Conservation (phyloP, 2,329 filamentous ascomycete genomes). For the Phyllosticta paracitricarpa region DNA sequence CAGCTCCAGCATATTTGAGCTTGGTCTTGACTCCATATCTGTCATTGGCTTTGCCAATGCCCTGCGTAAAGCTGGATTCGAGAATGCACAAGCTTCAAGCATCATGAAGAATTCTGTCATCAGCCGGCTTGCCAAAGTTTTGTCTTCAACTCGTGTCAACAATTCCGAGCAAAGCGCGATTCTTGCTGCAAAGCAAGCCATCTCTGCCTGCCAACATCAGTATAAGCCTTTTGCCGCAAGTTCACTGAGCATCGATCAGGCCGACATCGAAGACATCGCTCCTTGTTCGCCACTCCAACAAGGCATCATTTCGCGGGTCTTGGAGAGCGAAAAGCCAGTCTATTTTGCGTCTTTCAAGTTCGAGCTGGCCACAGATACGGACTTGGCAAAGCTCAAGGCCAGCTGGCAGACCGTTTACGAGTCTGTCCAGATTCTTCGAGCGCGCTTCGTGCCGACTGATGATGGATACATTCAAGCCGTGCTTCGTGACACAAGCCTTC, state of each 20-base stretch:
- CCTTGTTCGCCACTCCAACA: slow-evolving; percentile 82
- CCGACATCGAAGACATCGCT: slow-evolving; percentile 59
- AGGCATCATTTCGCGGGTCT: slow-evolving; percentile 67
- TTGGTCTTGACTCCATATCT: slow-evolving; percentile 82
- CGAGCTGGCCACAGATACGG: slow-evolving; percentile 36
- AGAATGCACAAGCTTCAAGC: slow-evolving; percentile 50
- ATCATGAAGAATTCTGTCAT: slow-evolving; percentile 51
- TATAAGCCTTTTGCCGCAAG: slow-evolving; percentile 45
- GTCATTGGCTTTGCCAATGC: slow-evolving; percentile 58
- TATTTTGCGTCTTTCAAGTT: slow-evolving; percentile 75
- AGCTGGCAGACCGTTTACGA: slow-evolving; percentile 50
- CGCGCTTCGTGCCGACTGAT: slow-evolving; percentile 59
- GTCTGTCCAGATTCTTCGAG: slow-evolving; percentile 57
- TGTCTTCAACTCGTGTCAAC: slow-evolving; percentile 10
- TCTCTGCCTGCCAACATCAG: slow-evolving; percentile 55
- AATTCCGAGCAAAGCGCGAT: slow-evolving; percentile 18
- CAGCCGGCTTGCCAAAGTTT: slow-evolving; percentile 28
- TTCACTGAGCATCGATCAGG: slow-evolving; percentile 40
- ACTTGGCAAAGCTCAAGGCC: slow-evolving; percentile 38
- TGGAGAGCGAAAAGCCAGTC: slow-evolving; percentile 45
- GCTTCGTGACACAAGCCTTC: slow-evolving; percentile 33
- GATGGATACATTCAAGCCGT: slow-evolving; percentile 72
- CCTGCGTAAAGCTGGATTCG: slow-evolving; percentile 55
- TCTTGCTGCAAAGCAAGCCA: slow-evolving; percentile 47
- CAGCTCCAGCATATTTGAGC: slow-evolving; percentile 65